Evolutionary conservation across 768 basidiomycete genomes (phyloP), one percentile per base, ranked within the genome.

Genomic region (Lentinula boryana): DNA sequence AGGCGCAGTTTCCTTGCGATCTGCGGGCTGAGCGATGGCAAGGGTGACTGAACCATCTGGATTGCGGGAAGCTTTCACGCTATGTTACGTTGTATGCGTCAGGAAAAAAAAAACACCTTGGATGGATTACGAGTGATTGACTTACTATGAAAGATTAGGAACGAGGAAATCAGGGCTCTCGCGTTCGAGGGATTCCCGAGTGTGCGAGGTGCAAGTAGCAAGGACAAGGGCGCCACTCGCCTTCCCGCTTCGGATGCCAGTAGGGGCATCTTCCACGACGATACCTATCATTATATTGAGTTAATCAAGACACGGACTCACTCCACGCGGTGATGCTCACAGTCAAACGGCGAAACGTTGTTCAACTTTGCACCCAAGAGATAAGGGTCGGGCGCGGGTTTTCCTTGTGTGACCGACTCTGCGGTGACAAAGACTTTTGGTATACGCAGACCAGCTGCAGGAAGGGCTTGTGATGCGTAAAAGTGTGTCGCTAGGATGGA

Each of bases 381-480:
- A 71, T 88, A 90, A 13, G 88, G 88, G 62, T 87, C 87, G 2
- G 88, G 87, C 77, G 70, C 70, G 16, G 88, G 88, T 71, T 89
- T 89, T 43, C 88, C 88, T 52, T 79, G 70, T 40, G 66, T 68
- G 6, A 87, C 84, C 49, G 85, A 80, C 63, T 87, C 80, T 1
- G 84, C 82, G 7, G 80, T 82, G 35, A 87, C 80, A 56, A 85
- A 77, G 56, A 76, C 71, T 7, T 78, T 76, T 0, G 82, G 80
- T 13, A 70, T 68, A 10, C 75, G 74, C 60, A 87, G 75, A 7
- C 77, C 78, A 41, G 84, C 82, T 3, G 80, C 83, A 44, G 86
- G 80, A 55, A 86, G 76, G 54, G 77, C 72, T 12, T 79, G 77
- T 0, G 82, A 68, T 9, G 86, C 86, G 68, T 88, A 88, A 31